These are phyloP conservation scores for Phytopythium sindhum DNA, from an alignment of 352 stramenopile species.

Conservation along the genomic window DNA sequence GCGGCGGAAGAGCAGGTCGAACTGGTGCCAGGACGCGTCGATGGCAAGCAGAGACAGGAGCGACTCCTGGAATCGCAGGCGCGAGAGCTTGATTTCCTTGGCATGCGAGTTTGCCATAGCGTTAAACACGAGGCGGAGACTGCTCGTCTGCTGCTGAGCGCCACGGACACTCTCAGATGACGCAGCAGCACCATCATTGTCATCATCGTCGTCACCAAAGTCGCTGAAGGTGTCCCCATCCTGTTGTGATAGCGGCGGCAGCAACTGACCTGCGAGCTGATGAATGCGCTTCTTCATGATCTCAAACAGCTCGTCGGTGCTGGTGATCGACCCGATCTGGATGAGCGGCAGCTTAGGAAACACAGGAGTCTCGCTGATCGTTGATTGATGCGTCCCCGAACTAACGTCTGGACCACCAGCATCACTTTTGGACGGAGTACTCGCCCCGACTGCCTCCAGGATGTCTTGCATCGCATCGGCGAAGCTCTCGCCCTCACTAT, in stretches of 20 bases:
- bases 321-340: slow-evolving; percentile 37
- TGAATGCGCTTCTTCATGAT: slow-evolving; percentile 43
- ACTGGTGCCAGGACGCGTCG: slow-evolving; percentile 48
- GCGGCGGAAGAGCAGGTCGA: slow-evolving; percentile 47
- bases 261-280: slow-evolving; percentile 22
- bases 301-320: slow-evolving; percentile 49
- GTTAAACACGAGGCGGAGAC: slow-evolving; percentile 30
- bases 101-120: slow-evolving; percentile 20
- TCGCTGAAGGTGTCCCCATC: slow-evolving; percentile 36
- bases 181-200: slow-evolving; percentile 2
- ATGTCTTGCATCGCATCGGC: slow-evolving; percentile 23
- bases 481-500: slow-evolving; percentile 14
- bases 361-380: neutral
- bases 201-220: slow-evolving; percentile 41
- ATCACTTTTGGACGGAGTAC: neutral
- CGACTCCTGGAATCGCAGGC: slow-evolving; percentile 40
- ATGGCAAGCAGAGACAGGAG: slow-evolving; percentile 29
- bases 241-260: slow-evolving; percentile 18
- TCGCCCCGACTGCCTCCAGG: slow-evolving; percentile 9
- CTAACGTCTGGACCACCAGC: no score
- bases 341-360: slow-evolving; percentile 26
- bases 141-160: slow-evolving; percentile 16
- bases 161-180: no score
- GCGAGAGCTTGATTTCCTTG: slow-evolving; percentile 23
- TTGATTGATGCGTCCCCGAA: neutral